Evolutionary conservation across 768 basidiomycete species (phyloP), one percentile per base, ranked within the genome.

Genomic region (Mycena leptocephala): DNA sequence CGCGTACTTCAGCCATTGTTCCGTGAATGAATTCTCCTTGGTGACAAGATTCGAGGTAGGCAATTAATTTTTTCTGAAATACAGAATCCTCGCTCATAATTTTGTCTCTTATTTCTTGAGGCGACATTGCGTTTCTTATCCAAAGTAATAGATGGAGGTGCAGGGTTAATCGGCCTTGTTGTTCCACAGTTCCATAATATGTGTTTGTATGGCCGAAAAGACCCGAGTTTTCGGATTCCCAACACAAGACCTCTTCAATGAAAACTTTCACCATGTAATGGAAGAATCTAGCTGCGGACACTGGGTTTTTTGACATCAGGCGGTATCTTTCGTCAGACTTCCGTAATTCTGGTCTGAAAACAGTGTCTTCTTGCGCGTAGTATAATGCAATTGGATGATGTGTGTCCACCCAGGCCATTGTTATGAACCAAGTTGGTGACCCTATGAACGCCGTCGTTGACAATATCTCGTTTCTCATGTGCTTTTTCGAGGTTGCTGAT

Each of bases 351-450:
- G 79, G 82, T 10, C 62, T 26, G 43, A 83, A 86, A 0, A 46
- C 64, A 11, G 76, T 64, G 13, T 83, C 67, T 9, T 67, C 76
- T 11, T 76, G 81, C 7, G 84, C 82, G 82, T 76, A 86, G 66
- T 86, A 86, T 7, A 87, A 26, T 13, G 81, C 82, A 5, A 87
- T 72, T 0, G 85, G 86, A 75, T 85, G 81, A 18, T 77, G 76
- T 0, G 66, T 61, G 72, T 87, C 84, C 10, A 76, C 81, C 9
- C 81, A 84, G 1, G 85, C 80, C 33, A 86, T 63, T 14, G 85
- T 87, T 0, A 86, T 80, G 76, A 82, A 87, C 85, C 85, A 87
- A 1, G 76, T 78, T 13, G 84, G 84, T 8, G 84, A 81, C 18
- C 82, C 82, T 3, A 63, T 37, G 32, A 72, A 69, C 18, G 74